phyloP scores from a whole-genome alignment of 2,329 filamentous ascomycete species.

The Colletotrichum zoysiae region DNA sequence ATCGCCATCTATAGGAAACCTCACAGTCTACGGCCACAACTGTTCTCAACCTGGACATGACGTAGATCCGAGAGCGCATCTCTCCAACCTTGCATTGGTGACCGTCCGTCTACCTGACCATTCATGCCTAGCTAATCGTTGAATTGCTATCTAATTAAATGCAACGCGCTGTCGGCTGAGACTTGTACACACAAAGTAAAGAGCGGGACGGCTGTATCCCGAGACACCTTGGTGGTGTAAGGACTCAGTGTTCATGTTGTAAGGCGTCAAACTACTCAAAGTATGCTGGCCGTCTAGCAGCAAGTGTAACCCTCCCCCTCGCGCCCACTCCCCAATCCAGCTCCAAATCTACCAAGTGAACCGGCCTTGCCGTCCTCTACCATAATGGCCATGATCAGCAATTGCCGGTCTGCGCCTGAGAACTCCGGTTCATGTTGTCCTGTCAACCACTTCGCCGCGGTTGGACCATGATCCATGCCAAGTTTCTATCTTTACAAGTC shows the following conservation, averaged over 20 bases:
- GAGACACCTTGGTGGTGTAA: conserved; percentile 27
- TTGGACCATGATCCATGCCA: conserved; percentile 28
- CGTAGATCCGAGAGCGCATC: background rate
- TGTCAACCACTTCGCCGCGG: conserved; percentile 18
- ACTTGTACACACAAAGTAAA: conserved; percentile 19
- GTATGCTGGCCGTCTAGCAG: conserved; percentile 40
- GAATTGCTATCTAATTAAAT: conserved; percentile 39
- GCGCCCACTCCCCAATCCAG: conserved; percentile 4
- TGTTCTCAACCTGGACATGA: background rate
- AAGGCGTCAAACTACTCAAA: conserved; percentile 42
- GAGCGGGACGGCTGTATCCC: conserved; percentile 10
- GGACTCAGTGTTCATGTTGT: conserved; percentile 41
- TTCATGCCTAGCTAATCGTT: conserved; percentile 17
- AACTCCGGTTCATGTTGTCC: conserved; percentile 34
- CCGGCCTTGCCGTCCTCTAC: conserved; percentile 37
- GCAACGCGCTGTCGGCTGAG: conserved; percentile 18
- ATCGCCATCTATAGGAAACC: background rate
- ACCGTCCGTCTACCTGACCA: background rate
- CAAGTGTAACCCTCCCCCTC: conserved; percentile 31
- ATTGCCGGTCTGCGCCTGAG: conserved; percentile 34
- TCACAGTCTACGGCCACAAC: background rate
- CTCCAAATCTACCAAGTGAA: conserved; percentile 39
- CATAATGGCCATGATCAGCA: conserved; percentile 34
- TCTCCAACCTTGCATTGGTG: background rate
- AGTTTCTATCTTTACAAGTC: conserved; percentile 62